Evolutionary conservation across 371 early-diverging fungal species (phyloP).

Genomic region (Syncephalastrum sp.): DNA sequence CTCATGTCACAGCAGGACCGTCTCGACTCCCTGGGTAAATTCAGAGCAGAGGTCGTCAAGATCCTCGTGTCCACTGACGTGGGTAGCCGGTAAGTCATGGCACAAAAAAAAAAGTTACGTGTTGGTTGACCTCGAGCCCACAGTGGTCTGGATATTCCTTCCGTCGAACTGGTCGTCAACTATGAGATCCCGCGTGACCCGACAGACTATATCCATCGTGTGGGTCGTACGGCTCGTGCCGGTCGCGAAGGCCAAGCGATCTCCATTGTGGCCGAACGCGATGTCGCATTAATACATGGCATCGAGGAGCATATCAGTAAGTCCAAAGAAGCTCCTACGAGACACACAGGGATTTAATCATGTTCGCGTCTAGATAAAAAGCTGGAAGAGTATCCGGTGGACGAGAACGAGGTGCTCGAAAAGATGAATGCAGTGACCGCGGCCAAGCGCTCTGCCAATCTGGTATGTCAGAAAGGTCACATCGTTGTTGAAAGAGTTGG

Average conservation of each 20-base stretch:
- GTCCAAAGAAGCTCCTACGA: conserved; percentile 10
- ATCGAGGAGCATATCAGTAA: conserved; percentile 82
- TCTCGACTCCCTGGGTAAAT: conserved; percentile 87
- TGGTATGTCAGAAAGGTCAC: conserved; percentile 70
- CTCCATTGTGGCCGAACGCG: conserved; percentile 92
- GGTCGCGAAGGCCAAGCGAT: conserved; percentile 90
- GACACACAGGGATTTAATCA: not conserved
- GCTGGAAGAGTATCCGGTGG: conserved; percentile 73
- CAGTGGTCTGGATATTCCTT: conserved; percentile 98
- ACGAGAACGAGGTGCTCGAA: conserved; percentile 81
- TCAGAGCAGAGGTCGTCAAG: conserved; percentile 81
- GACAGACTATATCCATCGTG: conserved; percentile 97
- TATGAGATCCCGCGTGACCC: conserved; percentile 98
- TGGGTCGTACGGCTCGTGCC: conserved; percentile 99
- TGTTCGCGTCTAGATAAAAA: conserved; percentile 72
- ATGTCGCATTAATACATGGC: conserved; percentile 82
- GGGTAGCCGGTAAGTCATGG: conserved; percentile 73
- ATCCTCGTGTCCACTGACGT: conserved; percentile 98
- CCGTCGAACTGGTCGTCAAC: conserved; percentile 94
- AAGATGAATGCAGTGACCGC: conserved; percentile 79
- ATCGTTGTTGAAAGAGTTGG: too few species aligned
- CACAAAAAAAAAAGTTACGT: too few species aligned
- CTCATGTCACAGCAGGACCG: conserved; percentile 93
- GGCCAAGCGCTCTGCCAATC: conserved; percentile 87
- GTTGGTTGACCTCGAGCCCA: not conserved